phyloP scores from a whole-genome alignment of 2,329 filamentous ascomycete species.

The Pleomassaria siparia region DNA sequence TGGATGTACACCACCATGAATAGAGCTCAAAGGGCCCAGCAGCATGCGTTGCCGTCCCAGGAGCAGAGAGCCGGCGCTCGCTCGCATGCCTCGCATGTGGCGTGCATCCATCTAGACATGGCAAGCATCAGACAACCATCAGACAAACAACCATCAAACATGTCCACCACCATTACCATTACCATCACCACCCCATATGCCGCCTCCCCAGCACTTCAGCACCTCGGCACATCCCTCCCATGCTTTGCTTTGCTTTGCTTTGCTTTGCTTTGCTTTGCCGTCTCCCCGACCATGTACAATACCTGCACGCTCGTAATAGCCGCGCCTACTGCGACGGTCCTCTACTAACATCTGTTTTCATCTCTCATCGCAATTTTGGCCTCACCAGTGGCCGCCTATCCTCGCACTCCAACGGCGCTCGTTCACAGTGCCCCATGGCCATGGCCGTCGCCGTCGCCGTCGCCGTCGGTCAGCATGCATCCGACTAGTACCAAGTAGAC shows the following conservation, averaged over 20 bases:
- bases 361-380: slow-evolving; percentile 42
- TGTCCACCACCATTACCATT: too few relatives aligned
- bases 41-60: slow-evolving; percentile 22
- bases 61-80: slow-evolving; percentile 12
- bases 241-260: slow-evolving; percentile 9
- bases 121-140: slow-evolving; percentile 7
- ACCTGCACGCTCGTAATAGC: too few relatives aligned
- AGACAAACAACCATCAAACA: too few relatives aligned
- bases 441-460: slow-evolving; percentile 33
- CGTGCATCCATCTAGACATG: slow-evolving; percentile 17
- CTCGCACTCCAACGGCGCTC: slow-evolving; percentile 27
- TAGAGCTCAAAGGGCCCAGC: too few relatives aligned
- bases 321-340: slow-evolving; percentile 29
- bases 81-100: too few relatives aligned
- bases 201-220: too few relatives aligned
- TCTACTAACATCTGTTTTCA: slow-evolving; percentile 21
- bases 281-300: slow-evolving; percentile 30
- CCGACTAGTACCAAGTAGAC: slow-evolving; percentile 36
- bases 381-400: slow-evolving; percentile 32
- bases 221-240: too few relatives aligned
- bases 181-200: too few relatives aligned
- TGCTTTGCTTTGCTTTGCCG: slow-evolving; percentile 29
- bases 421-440: too few relatives aligned
- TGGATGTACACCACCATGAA: too few relatives aligned
- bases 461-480: slow-evolving; percentile 40